phyloP scores from a whole-genome alignment of 2,329 filamentous ascomycete genomes.

The Ophiocordyceps camponoti-leonardi region DNA sequence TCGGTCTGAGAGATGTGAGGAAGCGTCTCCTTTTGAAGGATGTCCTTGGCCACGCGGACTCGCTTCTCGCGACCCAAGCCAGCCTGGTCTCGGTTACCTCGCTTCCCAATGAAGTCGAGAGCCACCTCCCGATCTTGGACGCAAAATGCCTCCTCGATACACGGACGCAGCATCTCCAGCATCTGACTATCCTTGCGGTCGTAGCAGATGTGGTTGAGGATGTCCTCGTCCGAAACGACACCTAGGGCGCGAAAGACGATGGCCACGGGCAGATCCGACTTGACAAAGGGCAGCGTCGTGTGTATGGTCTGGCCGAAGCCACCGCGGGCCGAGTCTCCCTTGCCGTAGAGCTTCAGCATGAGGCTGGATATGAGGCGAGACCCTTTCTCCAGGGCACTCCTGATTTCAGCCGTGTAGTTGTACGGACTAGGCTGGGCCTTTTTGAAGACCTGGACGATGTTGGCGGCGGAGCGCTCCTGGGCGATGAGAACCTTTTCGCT shows the following conservation, averaged over 20 bases:
- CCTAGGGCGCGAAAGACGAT: conserved; percentile 92
- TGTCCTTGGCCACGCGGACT: conserved; percentile 80
- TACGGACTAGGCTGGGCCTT: conserved; percentile 87
- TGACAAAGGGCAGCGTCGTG: conserved; percentile 84
- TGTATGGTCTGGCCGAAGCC: conserved; percentile 78
- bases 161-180: conserved; percentile 93
- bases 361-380: conserved; percentile 87
- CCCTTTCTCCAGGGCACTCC: conserved; percentile 91
- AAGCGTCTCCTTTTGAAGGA: conserved; percentile 90
- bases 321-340: conserved; percentile 61
- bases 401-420: conserved; percentile 86
- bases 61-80: conserved; percentile 71
- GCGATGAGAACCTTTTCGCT: conserved; percentile 97
- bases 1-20: conserved; percentile 93
- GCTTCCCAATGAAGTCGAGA: conserved; percentile 87
- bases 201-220: conserved; percentile 94
- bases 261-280: conserved; percentile 80
- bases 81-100: conserved; percentile 45
- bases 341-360: conserved; percentile 76
- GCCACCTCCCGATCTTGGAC: conserved; percentile 93
- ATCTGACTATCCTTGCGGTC: conserved; percentile 90
- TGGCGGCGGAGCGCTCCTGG: conserved; percentile 91
- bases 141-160: conserved; percentile 90
- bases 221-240: conserved; percentile 94
- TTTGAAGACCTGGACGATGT: conserved; percentile 98